These are phyloP conservation scores for Symbiodinium natans DNA, from an alignment of 73 alveolate species.

Conservation along the genomic window DNA sequence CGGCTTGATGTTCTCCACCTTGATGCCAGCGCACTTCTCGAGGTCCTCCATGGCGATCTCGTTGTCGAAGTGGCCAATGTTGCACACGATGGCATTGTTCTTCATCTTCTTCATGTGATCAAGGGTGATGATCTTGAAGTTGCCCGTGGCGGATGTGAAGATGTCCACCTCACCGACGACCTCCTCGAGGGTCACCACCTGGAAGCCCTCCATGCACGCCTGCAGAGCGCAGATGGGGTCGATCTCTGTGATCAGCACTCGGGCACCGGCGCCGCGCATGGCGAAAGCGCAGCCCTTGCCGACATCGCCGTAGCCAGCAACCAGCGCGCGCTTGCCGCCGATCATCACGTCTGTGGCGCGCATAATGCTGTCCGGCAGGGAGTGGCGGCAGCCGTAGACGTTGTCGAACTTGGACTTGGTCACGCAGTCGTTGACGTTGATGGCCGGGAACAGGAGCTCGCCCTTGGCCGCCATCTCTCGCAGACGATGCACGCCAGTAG, in stretches of 20 bases:
- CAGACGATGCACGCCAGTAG: conserved; percentile 99
- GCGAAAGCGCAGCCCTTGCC: conserved; percentile 99
- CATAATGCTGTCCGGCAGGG: conserved; percentile 99
- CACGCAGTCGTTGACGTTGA: conserved; percentile 97
- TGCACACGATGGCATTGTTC: conserved; percentile 99
- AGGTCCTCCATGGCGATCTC: conserved; percentile 98
- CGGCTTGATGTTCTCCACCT: conserved; percentile 97
- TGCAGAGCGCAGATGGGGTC: conserved; percentile 99
- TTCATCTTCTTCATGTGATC: conserved; percentile 98
- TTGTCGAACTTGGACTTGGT: conserved; percentile 98
- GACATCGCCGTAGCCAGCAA: conserved; percentile 99
- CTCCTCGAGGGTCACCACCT: conserved; percentile 96
- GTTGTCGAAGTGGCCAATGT: conserved; percentile 99
- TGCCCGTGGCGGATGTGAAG: conserved; percentile 98
- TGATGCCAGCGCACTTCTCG: conserved; percentile 96
- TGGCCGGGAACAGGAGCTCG: conserved; percentile 98
- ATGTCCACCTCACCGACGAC: conserved; percentile 97
- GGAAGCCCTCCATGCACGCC: conserved; percentile 99
- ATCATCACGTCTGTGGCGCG: conserved; percentile 99
- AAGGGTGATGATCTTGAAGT: conserved; percentile 98
- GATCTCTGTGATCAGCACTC: conserved; percentile 98
- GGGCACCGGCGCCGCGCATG: conserved; percentile 98
- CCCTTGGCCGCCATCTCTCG: conserved; percentile 97
- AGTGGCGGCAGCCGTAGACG: conserved; percentile 98
- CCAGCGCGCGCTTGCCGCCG: conserved; percentile 98